These are phyloP conservation scores for Diaporthe ilicicola DNA, from an alignment of 2,329 filamentous ascomycete genomes.

Conservation along the genomic window DNA sequence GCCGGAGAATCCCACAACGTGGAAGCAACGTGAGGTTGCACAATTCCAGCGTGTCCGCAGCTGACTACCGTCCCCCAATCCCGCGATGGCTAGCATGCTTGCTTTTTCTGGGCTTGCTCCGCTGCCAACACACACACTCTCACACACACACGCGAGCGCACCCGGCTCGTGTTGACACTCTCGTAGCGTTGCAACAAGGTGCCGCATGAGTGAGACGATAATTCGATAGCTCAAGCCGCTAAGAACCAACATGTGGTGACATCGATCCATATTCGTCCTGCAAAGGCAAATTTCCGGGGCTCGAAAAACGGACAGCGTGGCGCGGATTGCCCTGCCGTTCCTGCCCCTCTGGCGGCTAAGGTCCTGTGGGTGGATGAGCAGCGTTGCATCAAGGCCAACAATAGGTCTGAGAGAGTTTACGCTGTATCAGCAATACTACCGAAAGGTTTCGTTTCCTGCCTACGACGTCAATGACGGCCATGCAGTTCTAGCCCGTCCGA, in stretches of 20 bases:
- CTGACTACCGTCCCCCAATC: constrained; percentile 18
- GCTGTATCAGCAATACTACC: constrained; percentile 13
- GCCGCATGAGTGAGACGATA: constrained; percentile 26
- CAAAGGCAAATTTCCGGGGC: constrained; percentile 10
- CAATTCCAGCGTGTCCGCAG: constrained; percentile 3
- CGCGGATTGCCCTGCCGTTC: constrained; percentile 18
- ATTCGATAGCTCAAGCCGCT: constrained; percentile 31
- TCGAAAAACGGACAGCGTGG: constrained; percentile 23
- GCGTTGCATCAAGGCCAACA: constrained; percentile 9
- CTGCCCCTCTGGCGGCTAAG: constrained; percentile 25
- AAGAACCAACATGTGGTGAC: constrained; percentile 27
- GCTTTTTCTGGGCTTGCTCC: constrained; percentile 10
- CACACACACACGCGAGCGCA: too few species aligned
- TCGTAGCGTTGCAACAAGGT: constrained; percentile 26
- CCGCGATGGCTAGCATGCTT: constrained; percentile 26
- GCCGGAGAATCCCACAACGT: background rate
- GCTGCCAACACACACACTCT: constrained; percentile 19
- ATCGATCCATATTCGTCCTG: constrained; percentile 13
- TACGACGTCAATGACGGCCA: background rate
- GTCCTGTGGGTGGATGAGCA: constrained; percentile 19
- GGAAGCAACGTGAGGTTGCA: background rate
- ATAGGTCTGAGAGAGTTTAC: background rate
- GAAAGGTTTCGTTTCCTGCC: background rate
- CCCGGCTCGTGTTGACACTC: constrained; percentile 22
- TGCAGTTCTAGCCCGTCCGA: constrained; percentile 6